Base-by-base conservation (phyloP, 768 basidiomycete genomes). In the Boletus fagicola region DNA sequence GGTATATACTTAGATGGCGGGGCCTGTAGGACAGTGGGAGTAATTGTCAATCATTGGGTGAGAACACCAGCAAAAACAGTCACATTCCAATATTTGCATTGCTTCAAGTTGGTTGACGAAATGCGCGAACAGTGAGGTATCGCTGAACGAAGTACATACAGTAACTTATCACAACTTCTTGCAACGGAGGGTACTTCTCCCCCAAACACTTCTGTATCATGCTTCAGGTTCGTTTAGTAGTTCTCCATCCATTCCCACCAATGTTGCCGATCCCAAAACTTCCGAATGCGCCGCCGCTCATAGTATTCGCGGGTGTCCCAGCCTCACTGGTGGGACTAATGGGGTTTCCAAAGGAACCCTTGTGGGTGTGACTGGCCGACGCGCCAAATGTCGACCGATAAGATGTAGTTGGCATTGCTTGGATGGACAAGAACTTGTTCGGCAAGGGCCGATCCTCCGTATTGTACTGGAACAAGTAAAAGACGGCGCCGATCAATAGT, bases 341-440 rank as follows among this genome's bases (percentile, higher is more conserved):
- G 4, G 53, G 56, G 11, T 43, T 62, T 22, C 60, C 67, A 12
- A 60, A 52, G 16, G 72, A 61, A 18, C 62, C 55, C 42, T 66
- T 73, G 42, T 61, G 61, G 4, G 51, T 13, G 28, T 71, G 69
- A 46, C 15, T 58, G 18, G 56, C 56, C n/a, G 70, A 56, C 11
- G 67, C 43, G 57, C 82, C 81, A 76, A 91, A 90, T 12, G 82
- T 80, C 0, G 87, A 75, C 40, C 90, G 83, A 76, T 82, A 90
- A 1, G 83, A 81, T 1, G 87, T 83, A 30, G 75, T 68, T 2
- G 90, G 90, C 48, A 86, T 74, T 0, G 88, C 74, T 68, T 90
- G 87, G 58, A 94, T 91, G 10, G 86, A 81, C 28, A 94, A 74
- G 75, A 92, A 94, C 68, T 90, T 92, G 74, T 89, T 89, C 0